Conservation (phyloP, 768 basidiomycete species). For the Russula abietina region DNA sequence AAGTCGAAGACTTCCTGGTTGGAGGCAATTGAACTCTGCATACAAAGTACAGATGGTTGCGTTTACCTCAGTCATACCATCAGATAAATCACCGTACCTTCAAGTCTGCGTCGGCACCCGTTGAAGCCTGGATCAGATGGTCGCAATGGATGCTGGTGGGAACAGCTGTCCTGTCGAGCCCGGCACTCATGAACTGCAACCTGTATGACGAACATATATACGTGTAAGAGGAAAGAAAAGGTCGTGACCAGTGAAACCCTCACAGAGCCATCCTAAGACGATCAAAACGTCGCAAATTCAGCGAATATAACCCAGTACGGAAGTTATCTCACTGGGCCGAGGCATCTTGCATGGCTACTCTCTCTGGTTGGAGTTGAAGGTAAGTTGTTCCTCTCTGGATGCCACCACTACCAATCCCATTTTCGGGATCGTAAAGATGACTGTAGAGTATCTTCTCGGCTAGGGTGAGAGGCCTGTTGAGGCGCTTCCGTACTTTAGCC, state of each 20-base stretch:
- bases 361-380: constrained; percentile 82
- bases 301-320: background rate
- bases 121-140: constrained; percentile 91
- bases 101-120: constrained; percentile 82
- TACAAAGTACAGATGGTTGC: background rate
- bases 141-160: constrained; percentile 95
- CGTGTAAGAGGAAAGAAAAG: background rate
- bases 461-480: constrained; percentile 80
- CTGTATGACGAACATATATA: constrained; percentile 34
- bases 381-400: constrained; percentile 82
- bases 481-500: constrained; percentile 55
- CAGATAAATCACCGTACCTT: constrained; percentile 42
- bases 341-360: constrained; percentile 97
- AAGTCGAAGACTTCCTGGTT: constrained; percentile 99
- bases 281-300: constrained; percentile 7
- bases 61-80: background rate
- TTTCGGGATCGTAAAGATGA: constrained; percentile 77
- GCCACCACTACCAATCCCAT: constrained; percentile 51
- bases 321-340: constrained; percentile 67
- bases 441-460: constrained; percentile 97
- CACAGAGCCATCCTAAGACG: constrained; percentile 71
- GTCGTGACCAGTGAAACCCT: constrained; percentile 30
- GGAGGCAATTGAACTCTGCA: constrained; percentile 71
- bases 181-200: constrained; percentile 97
- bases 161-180: constrained; percentile 75